Percentiles rank a stretch among this genome's conserved stretches.
Conservation (phyloP, 1,284 basidiomycete genomes). For the Cutaneotrichosporon arboriforme region DNA sequence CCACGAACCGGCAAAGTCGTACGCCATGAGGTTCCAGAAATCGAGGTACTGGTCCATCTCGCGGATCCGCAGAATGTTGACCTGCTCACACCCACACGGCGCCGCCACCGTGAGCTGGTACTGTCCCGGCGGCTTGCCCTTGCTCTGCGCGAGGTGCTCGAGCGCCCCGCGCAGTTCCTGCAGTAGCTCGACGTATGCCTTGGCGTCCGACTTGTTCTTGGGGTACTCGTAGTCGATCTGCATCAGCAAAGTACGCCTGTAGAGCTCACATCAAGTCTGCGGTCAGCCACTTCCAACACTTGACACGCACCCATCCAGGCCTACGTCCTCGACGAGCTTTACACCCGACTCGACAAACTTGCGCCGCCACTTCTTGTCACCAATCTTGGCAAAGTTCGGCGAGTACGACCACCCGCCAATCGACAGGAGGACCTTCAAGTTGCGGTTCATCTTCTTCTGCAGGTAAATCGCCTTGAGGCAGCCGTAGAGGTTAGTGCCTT, state of each 20-base stretch:
- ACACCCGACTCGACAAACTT: conserved; percentile 69
- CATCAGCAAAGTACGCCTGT: neutral
- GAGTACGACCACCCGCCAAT: conserved; percentile 87
- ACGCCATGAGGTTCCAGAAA: conserved; percentile 83
- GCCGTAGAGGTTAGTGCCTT: conserved; percentile 73
- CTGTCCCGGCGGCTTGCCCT: conserved; percentile 37
- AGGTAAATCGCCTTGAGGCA: conserved; percentile 82
- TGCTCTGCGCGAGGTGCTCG: conserved; percentile 40
- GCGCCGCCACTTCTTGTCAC: conserved; percentile 56
- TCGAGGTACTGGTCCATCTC: conserved; percentile 68
- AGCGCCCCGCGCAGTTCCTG: conserved; percentile 49
- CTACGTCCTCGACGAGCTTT: conserved; percentile 73
- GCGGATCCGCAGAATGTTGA: conserved; percentile 59
- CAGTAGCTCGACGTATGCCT: conserved; percentile 51
- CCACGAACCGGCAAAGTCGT: conserved; percentile 46
- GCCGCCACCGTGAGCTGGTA: conserved; percentile 62
- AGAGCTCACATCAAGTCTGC: conserved; percentile 59
- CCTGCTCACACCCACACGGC: conserved; percentile 69
- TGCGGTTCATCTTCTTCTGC: conserved; percentile 68
- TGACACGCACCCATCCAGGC: conserved; percentile 69
- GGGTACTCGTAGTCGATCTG: conserved; percentile 54
- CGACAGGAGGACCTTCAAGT: conserved; percentile 70
- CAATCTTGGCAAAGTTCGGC: conserved; percentile 54
- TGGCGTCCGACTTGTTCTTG: conserved; percentile 47
- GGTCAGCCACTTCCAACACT: neutral